A percentile compares a stretch with the other conserved stretches of the same genome.
Evolutionary conservation across 805 yeast genomes (phyloP).

Genomic region (Ogataea ganodermae): DNA sequence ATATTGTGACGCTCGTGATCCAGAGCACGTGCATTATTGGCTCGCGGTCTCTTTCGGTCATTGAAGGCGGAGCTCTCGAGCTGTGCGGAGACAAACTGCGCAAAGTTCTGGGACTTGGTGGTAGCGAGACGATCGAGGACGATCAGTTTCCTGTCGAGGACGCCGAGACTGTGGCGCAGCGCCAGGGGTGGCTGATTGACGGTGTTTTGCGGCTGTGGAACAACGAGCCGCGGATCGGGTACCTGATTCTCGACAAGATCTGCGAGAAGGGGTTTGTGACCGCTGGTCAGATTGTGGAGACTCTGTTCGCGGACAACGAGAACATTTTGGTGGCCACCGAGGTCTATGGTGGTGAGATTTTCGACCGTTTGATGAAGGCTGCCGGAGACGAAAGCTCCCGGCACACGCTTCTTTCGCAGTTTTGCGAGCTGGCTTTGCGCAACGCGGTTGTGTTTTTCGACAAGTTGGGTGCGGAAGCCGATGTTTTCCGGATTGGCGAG

Average conservation of each 20-base stretch:
- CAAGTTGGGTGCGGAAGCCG: conserved; percentile 17
- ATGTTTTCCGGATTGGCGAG: conserved; percentile 1
- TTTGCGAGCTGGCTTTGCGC: conserved; percentile 17
- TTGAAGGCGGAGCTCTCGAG: conserved; percentile 49
- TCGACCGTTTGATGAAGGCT: conserved; percentile 29
- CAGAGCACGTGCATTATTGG: conserved; percentile 82
- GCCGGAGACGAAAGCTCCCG: conserved; percentile 25
- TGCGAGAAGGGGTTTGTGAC: conserved; percentile 46
- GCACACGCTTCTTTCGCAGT: conserved; percentile 10
- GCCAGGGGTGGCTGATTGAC: conserved; percentile 49
- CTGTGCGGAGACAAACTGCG: conserved; percentile 32
- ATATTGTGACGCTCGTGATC: conserved; percentile 61
- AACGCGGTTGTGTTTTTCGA: conserved; percentile 18
- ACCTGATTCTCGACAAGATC: conserved; percentile 55
- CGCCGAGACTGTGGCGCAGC: conserved; percentile 31
- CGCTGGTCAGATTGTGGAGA: conserved; percentile 43
- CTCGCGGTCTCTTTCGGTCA: conserved; percentile 81
- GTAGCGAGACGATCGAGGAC: conserved; percentile 19
- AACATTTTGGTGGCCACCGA: conserved; percentile 43
- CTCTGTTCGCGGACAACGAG: conserved; percentile 39
- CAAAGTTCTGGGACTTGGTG: conserved; percentile 29
- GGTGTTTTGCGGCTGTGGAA: conserved; percentile 67
- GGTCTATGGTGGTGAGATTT: conserved; percentile 45
- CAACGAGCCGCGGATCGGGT: conserved; percentile 64
- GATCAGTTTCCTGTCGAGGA: conserved; percentile 26